Evolutionary conservation across 202 grass and related monocot species (phyloP), one percentile per base, ranked within the genome.

Genomic region (Cymbopogon flexuosus): DNA sequence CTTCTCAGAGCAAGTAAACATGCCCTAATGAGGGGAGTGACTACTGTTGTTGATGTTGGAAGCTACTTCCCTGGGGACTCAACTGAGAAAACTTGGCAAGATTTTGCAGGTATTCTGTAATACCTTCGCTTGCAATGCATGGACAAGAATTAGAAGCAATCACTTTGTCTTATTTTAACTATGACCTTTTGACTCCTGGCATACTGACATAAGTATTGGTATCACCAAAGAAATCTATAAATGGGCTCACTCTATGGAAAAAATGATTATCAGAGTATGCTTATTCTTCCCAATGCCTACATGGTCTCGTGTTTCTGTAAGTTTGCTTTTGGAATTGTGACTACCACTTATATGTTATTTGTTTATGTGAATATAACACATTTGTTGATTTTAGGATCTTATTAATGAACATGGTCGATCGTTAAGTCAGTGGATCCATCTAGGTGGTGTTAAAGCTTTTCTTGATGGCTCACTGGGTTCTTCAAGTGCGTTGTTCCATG

Each of bases 401-500:
- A 85, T 95, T 51, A 49, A 35, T 91, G 87, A 91, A 86, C 93
- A 84, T 54, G 88, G 88, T 80, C 65, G 73, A 70, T 83, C 49
- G 0, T 49, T 98, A 78, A 95, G 92, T 40, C 72, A 95, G 78
- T 98, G 96, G 96, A 90, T 98, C 82, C 81, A 95, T 83, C 24
- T 98, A 65, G 90, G 96, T 78, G 96, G 96, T 79, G 96, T 98
- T 74, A 98, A 98, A 95, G 82, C 88, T 85, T 98, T 98, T 78
- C 82, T 88, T 65, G 92, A 95, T 93, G 96, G 96, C 51, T 95
- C 96, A 7, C 64, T 98, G 29, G 96, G 96, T 56, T 98, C 96
- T 68, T 91, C 84, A 71, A 91, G 92, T 88, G 96, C 96, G 68
- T 73, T 93, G 31, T 95, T 98, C 80, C 68, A 95, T 81, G 90